A percentile compares a stretch with the other conserved stretches of the same genome.
Conservation (phyloP, 306 rosid genomes). For the Quercus variabilis region DNA sequence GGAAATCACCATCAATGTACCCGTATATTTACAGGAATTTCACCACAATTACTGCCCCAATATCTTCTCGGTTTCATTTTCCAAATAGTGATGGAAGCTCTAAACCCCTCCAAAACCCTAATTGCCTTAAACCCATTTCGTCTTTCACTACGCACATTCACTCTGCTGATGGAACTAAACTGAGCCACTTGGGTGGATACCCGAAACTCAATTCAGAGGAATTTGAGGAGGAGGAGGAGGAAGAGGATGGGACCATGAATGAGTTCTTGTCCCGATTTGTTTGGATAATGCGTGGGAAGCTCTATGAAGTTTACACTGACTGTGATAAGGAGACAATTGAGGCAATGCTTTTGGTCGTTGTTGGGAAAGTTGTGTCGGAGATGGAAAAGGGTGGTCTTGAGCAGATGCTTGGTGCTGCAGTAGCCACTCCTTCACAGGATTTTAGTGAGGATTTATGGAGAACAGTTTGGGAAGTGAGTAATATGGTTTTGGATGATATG, state of each 20-base stretch:
- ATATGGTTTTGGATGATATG: conserved; percentile 76
- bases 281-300: conserved; percentile 66
- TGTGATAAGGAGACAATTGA: conserved; percentile 58
- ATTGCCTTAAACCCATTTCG: not conserved
- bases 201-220: conserved; percentile 9
- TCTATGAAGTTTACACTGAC: conserved; percentile 39
- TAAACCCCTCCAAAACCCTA: conserved; percentile 6
- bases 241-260: conserved; percentile 44
- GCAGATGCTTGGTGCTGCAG: conserved; percentile 18
- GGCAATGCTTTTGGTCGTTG: conserved; percentile 62
- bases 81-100: not conserved
- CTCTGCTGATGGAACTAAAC: conserved; percentile 18
- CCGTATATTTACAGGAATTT: not conserved
- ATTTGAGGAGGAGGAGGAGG: conserved; percentile 16
- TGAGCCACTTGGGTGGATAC: conserved; percentile 18
- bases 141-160: conserved; percentile 29
- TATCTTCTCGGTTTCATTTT: conserved; percentile 14
- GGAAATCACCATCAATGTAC: conserved; percentile 10
- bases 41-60: conserved; percentile 8
- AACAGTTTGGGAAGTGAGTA: conserved; percentile 88
- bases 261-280: conserved; percentile 81
- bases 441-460: conserved; percentile 94
- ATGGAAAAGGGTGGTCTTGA: conserved; percentile 51
- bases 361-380: conserved; percentile 55
- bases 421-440: conserved; percentile 27